These are phyloP conservation scores for Botryotinia narcissicola DNA, from an alignment of 2,329 filamentous ascomycete genomes.

Conservation along the genomic window DNA sequence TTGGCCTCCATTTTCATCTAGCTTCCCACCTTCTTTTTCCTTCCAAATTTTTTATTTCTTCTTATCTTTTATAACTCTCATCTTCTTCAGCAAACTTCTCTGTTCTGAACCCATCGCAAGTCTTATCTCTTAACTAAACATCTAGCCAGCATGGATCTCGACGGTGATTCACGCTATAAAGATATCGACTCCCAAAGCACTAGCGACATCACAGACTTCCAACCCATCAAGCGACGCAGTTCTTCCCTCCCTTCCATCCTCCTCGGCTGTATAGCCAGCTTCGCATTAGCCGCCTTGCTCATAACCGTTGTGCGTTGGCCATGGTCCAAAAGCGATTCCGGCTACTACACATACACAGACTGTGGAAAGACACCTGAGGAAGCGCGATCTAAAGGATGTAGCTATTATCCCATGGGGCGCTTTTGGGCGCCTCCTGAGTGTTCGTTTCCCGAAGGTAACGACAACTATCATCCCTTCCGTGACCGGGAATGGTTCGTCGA, in stretches of 20 bases:
- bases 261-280: too few relatives aligned
- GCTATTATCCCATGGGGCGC: neutral
- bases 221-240: neutral
- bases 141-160: neutral
- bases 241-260: too few relatives aligned
- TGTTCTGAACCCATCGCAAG: too few relatives aligned
- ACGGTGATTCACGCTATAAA: neutral
- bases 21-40: too few relatives aligned
- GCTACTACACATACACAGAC: neutral
- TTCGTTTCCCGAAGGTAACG: neutral
- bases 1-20: too few relatives aligned
- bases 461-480: conserved; percentile 4
- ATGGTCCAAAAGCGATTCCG: neutral
- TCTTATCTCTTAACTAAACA: too few relatives aligned
- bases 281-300: neutral
- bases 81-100: too few relatives aligned
- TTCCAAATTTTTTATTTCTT: too few relatives aligned
- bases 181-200: neutral
- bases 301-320: neutral
- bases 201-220: neutral
- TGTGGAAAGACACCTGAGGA: neutral
- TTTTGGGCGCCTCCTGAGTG: neutral
- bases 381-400: neutral
- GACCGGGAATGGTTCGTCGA: conserved; percentile 4
- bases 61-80: too few relatives aligned